Evolutionary conservation across 805 yeast genomes (phyloP), one percentile per base, ranked within the genome.

Genomic region (Lipomyces sp.): DNA sequence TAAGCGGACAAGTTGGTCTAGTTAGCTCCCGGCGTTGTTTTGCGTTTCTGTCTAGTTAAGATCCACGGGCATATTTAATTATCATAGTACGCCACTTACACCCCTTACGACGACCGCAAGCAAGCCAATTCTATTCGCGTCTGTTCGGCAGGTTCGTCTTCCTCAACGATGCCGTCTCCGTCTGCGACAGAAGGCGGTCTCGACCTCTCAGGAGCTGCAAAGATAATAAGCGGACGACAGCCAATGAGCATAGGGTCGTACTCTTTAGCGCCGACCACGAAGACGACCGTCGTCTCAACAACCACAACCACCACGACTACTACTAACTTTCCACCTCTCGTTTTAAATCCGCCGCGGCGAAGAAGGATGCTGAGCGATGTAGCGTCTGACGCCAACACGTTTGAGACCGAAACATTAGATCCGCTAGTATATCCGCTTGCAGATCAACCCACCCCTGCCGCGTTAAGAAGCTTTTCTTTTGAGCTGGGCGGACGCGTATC

Each of bases 381-480:
- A 50, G 51, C n/a, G 15, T 13, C 58, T n/a, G 65, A 33, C 4
- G 13, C 13, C 7, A 24, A 51, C 34, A 32, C 29, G 34, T 51
- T 51, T n/a, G n/a, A 51, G 15, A 58, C n/a, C 57, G 63, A 30
- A 15, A 51, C 7, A 6, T 50, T 45, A 35, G 71, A 67, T 53
- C 57, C 66, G 13, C 29, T 51, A 24, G 57, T 65, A 54, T 76
- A 68, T 60, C 80, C 80, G 13, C 73, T 78, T 59, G 76, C 75
- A 8, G 59, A 65, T 29, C 73, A 74, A 24, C 72, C 76, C 24
- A 78, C 80, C 10, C 80, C 80, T 18, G 69, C 66, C 59, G 67
- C 67, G 45, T 72, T 78, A 15, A 72, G 68, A n/a, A 72, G 72
- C 24, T 78, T 77, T 66, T 61, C 64, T n/a, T 78, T 76, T 64